Conservation (phyloP, 129 eudicot genomes). For the Artemisia argyi region DNA sequence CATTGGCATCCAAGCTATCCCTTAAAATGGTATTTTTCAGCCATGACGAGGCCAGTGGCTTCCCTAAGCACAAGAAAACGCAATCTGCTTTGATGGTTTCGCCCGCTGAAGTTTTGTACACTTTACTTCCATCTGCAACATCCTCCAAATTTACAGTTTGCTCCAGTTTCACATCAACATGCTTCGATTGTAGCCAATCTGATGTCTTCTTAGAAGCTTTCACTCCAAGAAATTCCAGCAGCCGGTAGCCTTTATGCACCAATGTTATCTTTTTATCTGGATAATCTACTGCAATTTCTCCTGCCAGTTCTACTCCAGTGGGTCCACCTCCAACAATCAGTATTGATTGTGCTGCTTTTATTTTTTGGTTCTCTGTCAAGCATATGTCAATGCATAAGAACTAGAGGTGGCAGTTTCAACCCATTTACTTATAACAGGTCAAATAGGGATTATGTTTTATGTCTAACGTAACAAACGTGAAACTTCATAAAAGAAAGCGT, state of each 20-base stretch:
- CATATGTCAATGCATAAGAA: neutral
- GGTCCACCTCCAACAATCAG: conserved; percentile 93
- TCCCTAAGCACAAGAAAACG: conserved; percentile 75
- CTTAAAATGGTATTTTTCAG: conserved; percentile 49
- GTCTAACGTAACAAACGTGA: too few relatives aligned
- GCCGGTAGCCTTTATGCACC: conserved; percentile 67
- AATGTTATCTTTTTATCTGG: conserved; percentile 62
- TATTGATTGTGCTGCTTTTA: conserved; percentile 66
- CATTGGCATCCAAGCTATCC: conserved; percentile 52
- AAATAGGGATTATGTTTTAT: too few relatives aligned
- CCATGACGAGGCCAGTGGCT: conserved; percentile 72
- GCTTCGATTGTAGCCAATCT: conserved; percentile 67
- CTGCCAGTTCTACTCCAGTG: conserved; percentile 89
- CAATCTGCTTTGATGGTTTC: conserved; percentile 71
- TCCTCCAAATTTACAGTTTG: conserved; percentile 56
- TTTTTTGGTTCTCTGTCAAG: conserved; percentile 62
- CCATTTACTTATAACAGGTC: too few relatives aligned
- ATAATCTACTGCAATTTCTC: conserved; percentile 77
- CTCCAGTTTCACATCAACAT: conserved; percentile 67
- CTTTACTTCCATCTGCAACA: conserved; percentile 44
- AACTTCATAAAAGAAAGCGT: too few relatives aligned
- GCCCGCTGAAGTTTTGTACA: conserved; percentile 60
- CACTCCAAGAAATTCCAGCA: conserved; percentile 78
- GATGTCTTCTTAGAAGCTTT: conserved; percentile 75
- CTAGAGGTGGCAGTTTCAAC: too few relatives aligned